Base-by-base conservation (phyloP, 139 green algal species). In the Coelastrella sp. region DNA sequence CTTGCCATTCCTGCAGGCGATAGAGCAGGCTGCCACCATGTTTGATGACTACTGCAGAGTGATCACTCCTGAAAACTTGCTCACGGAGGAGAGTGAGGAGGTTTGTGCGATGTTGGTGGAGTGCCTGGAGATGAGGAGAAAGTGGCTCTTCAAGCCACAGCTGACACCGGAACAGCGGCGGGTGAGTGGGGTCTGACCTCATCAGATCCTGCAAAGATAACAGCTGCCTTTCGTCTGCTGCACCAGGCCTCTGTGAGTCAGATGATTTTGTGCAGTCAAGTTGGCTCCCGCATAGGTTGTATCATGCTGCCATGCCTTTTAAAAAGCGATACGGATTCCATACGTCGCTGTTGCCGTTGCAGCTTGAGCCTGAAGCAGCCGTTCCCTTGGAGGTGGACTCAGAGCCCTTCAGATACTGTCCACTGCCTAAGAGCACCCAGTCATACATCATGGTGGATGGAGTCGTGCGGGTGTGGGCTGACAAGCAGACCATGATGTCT, bases 391-490 rank as follows among this genome's bases (percentile, higher is more conserved):
- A 96, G 12, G 72, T 97, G 60, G 74, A 88, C 58, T 87, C 92
- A 0, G 87, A 97, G 63, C 96, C 96, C 61, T 96, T 98, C 78
- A 60, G 82, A 27, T 98, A 96, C 94, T 65, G 68, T 25, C 94
- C 94, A 20, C 89, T 95, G 80, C 93, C 95, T 0, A 10, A 35
- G 11, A 92, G 87, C 12, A 78, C 91, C 49, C 93, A 96, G 75
- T 83, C 91, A 9, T 99, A 96, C 89, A 85, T 91, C 74, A 98
- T 99, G 96, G 93, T 97, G 49, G 94, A 98, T 75, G 98, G 98
- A n/a, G 96, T 99, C 57, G 94, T 99, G 90, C 87, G 93, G 6
- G 95, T 99, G 63, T 98, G 70, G 68, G 85, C 74, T 7, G 88
- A 92, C 25, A 60, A 20, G n/a, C 63, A 76, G 7, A 63, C 24